These are phyloP conservation scores for Amaranthus palmeri DNA, from an alignment of 148 eudicot genomes.

Conservation along the genomic window DNA sequence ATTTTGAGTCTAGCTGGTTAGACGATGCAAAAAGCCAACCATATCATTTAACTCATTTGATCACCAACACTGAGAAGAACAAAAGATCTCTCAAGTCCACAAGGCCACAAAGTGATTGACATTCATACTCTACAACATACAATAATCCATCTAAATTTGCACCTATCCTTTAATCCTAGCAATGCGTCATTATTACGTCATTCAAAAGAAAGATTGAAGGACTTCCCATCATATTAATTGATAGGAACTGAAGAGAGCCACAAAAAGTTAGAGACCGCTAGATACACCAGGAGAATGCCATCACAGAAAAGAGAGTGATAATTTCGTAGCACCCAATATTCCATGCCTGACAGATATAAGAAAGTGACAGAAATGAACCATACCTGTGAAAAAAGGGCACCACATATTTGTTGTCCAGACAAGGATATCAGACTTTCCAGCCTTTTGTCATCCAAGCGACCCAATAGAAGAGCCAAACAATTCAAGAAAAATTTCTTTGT, in stretches of 20 bases:
- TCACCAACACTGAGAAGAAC: background rate
- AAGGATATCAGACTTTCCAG: conserved; percentile 43
- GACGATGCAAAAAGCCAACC: background rate
- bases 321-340: background rate
- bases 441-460: conserved; percentile 47
- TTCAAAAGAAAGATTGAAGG: background rate
- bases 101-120: background rate
- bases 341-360: background rate
- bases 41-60: background rate
- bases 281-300: background rate
- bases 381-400: conserved; percentile 65
- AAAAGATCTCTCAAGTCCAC: background rate
- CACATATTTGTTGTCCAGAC: conserved; percentile 45
- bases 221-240: background rate
- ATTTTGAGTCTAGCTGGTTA: background rate
- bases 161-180: background rate
- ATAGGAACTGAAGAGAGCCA: background rate
- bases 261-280: background rate
- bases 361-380: background rate
- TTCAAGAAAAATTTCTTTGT: conserved; percentile 66
- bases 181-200: background rate
- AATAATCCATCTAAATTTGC: background rate
- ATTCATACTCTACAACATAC: background rate
- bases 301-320: background rate
- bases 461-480: conserved; percentile 68